phyloP scores from a whole-genome alignment of 2,329 filamentous ascomycete species.

The Ophiostoma himal-ulmi region DNA sequence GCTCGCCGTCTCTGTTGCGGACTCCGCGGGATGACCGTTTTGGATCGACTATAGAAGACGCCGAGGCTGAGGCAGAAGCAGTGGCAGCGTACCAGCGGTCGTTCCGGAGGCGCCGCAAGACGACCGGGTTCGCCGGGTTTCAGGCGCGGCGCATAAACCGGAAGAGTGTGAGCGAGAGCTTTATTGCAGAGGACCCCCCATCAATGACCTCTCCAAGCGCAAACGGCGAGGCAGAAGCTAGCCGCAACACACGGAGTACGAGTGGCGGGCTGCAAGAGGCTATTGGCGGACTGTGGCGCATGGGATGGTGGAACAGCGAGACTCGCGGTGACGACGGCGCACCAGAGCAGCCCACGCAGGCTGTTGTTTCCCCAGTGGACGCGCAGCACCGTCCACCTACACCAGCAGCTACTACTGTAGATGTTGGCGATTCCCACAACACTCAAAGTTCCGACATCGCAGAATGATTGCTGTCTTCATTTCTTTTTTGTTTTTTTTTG shows the following conservation, averaged over 20 bases:
- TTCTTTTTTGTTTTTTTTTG: not conserved
- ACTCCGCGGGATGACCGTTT: conserved; percentile 24
- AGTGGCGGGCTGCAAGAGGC: conserved; percentile 43
- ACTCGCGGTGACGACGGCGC: conserved; percentile 20
- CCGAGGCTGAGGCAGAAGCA: conserved; percentile 28
- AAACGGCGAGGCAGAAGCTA: not conserved
- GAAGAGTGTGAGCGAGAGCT: conserved; percentile 28
- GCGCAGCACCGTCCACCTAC: not conserved
- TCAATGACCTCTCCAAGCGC: not conserved
- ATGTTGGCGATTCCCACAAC: not conserved
- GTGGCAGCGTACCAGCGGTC: conserved; percentile 16
- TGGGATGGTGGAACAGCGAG: conserved; percentile 48
- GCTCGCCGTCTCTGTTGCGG: conserved; percentile 24
- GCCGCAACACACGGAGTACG: conserved; percentile 19
- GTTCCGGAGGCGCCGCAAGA: conserved; percentile 47
- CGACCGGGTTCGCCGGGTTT: conserved; percentile 58
- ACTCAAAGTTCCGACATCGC: not conserved
- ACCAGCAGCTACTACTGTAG: not conserved
- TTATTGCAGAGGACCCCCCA: not conserved
- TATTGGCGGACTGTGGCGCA: conserved; percentile 47
- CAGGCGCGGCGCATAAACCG: conserved; percentile 45
- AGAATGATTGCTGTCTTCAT: not conserved
- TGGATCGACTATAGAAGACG: conserved; percentile 1
- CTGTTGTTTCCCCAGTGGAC: not conserved
- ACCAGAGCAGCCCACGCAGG: not conserved